Conservation (phyloP, 768 basidiomycete genomes). For the Leccinum longicurvipes region DNA sequence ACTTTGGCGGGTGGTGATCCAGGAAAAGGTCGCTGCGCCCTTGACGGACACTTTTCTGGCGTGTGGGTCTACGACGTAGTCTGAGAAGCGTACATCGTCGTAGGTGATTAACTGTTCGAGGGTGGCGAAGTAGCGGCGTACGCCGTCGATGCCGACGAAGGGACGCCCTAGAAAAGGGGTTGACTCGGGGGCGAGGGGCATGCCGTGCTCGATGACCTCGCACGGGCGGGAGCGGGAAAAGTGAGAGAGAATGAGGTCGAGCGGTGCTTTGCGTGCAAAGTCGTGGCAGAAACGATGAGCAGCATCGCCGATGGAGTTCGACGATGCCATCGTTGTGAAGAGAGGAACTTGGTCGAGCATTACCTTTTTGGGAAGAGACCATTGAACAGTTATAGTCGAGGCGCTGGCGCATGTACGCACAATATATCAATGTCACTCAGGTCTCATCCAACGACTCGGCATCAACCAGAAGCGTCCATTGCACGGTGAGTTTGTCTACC, state of each 20-base stretch:
- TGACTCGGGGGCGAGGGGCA: slow-evolving; percentile 40
- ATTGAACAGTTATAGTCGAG: too few relatives aligned
- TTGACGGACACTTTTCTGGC: slow-evolving; percentile 50
- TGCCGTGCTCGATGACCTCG: slow-evolving; percentile 54
- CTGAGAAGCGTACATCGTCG: slow-evolving; percentile 50
- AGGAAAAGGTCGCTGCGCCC: slow-evolving; percentile 54
- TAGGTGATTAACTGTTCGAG: slow-evolving; percentile 47
- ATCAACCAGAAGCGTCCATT: too few relatives aligned
- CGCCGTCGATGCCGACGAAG: slow-evolving; percentile 43
- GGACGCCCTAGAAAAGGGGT: slow-evolving; percentile 59
- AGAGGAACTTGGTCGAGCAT: too few relatives aligned
- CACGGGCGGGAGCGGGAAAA: slow-evolving; percentile 47
- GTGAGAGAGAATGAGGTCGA: slow-evolving; percentile 43
- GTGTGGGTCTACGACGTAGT: slow-evolving; percentile 52
- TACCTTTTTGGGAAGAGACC: too few relatives aligned
- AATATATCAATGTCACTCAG: too few relatives aligned
- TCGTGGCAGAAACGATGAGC: slow-evolving; percentile 50
- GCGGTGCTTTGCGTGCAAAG: slow-evolving; percentile 44
- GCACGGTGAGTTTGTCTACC: slow-evolving; percentile 13
- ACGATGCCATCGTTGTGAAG: too few relatives aligned
- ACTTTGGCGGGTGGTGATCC: slow-evolving; percentile 47
- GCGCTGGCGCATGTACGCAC: too few relatives aligned
- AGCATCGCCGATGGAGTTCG: slow-evolving; percentile 44
- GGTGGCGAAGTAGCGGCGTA: slow-evolving; percentile 48
- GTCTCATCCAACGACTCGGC: too few relatives aligned